Evolutionary conservation across 1,284 basidiomycete species (phyloP).

Genomic region (Butyriboletus appendiculatus): DNA sequence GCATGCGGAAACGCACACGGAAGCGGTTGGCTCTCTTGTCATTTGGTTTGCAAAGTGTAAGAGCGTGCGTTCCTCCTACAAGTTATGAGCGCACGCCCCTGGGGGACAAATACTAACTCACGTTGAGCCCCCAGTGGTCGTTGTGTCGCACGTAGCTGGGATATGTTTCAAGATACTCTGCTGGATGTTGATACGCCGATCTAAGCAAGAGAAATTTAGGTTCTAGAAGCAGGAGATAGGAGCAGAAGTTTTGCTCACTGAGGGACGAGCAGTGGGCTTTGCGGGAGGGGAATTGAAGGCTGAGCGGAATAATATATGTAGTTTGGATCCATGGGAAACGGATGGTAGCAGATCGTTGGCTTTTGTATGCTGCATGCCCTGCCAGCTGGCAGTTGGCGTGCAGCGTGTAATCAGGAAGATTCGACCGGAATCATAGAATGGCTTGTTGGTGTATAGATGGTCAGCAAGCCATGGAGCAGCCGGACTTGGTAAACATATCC

Average conservation of each 20-base stretch:
- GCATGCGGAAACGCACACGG: not conserved
- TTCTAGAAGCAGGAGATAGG: not conserved
- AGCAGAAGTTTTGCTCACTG: not conserved
- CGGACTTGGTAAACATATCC: not conserved
- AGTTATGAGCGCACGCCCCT: not conserved
- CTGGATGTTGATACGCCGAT: not conserved
- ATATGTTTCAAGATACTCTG: not conserved
- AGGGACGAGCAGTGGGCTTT: accelerated
- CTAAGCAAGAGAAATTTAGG: not conserved
- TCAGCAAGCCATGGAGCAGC: not conserved
- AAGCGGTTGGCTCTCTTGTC: not conserved
- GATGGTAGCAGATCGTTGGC: no score
- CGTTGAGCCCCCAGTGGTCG: constrained; percentile 1
- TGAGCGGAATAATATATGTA: accelerated
- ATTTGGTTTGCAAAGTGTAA: not conserved
- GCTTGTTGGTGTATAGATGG: not conserved
- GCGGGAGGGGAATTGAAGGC: accelerated
- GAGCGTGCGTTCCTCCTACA: constrained; percentile 8
- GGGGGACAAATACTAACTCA: not conserved
- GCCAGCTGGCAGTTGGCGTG: constrained; percentile 15
- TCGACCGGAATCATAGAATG: not conserved
- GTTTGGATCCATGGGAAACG: not conserved
- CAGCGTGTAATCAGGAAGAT: not conserved
- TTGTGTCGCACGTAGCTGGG: not conserved
- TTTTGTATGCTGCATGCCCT: constrained; percentile 1